Conservation (phyloP, 2,329 filamentous ascomycete genomes). For the Neoscytalidium dimidiatum region DNA sequence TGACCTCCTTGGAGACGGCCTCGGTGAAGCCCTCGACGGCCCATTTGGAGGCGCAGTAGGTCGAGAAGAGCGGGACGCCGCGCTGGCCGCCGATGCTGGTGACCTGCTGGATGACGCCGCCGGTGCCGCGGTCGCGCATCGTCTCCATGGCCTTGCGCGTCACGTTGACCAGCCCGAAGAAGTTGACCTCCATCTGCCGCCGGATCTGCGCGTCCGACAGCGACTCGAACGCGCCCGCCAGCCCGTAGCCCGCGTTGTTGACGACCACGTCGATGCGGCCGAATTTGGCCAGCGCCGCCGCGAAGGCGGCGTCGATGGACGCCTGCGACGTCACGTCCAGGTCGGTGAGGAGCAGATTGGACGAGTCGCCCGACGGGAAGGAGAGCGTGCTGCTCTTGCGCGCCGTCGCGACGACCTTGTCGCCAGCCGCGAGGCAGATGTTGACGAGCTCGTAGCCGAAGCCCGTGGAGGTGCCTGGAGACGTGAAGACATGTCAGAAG, state of each 20-base stretch:
- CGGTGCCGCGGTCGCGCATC: constrained; percentile 39
- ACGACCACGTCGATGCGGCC: constrained; percentile 60
- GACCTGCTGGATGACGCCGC: constrained; percentile 58
- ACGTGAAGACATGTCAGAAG: not conserved
- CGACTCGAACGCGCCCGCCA: constrained; percentile 56
- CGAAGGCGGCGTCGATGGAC: constrained; percentile 49
- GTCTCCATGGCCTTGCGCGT: constrained; percentile 34
- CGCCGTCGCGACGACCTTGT: constrained; percentile 49
- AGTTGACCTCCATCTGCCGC: constrained; percentile 60
- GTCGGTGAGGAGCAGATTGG: constrained; percentile 44
- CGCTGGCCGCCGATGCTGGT: constrained; percentile 55
- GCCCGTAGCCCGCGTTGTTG: constrained; percentile 64
- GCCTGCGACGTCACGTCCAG: constrained; percentile 52
- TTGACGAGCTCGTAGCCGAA: constrained; percentile 49
- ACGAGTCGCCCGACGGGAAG: constrained; percentile 40
- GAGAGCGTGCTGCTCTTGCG: constrained; percentile 39
- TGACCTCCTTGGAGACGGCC: constrained; percentile 44
- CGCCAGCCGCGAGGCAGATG: constrained; percentile 29
- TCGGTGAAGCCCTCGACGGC: constrained; percentile 53
- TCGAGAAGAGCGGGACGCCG: constrained; percentile 29
- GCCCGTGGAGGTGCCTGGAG: constrained; percentile 45
- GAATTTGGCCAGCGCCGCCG: constrained; percentile 50
- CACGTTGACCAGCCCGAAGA: constrained; percentile 59
- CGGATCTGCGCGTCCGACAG: constrained; percentile 51
- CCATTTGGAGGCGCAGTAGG: constrained; percentile 38